Evolutionary conservation across 495 filamentous ascomycete species (phyloP), one percentile per base, ranked within the genome.

Genomic region (Tuber aestivum): DNA sequence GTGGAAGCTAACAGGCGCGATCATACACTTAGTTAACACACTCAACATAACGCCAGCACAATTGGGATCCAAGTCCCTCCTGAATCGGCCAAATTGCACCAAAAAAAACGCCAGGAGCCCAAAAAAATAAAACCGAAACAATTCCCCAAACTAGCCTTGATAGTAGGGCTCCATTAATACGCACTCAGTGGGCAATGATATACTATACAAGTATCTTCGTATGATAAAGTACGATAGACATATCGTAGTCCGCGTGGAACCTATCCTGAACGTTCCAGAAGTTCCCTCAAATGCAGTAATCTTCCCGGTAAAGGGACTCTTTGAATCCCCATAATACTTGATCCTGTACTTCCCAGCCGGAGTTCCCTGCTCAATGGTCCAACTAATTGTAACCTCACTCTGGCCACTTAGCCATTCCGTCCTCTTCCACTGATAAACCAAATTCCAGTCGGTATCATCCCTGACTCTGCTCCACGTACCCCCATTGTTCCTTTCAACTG

Each of bases 281-380:
- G 87, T 86, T 0, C 94, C 94, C 82, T 94, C 91, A 86, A 98
- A 97, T 70, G 87, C 80, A 61, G 86, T 87, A 69, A 97, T 89
- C 32, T 80, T 84, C n/a, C 94, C 94, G 16, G 85, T 83, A 38
- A 91, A 78, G 74, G 85, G 75, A 23, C 86, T 85, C 87, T 94
- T 97, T 38, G 89, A 87, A 84, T 97, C 93, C 0, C 95, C 95
- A 85, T 89, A 95, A 81, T 98, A 98, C 85, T 87, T 88, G 73
- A 98, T 84, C 41, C 94, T 87, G 86, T 97, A 97, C 79, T 86
- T 86, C 23, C 94, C 95, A 65, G 84, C 83, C 78, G 85, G 83
- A 83, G 6, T 85, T 83, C 42, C 74, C 73, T 85, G 50, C 79
- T 89, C 90, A 71, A 91, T 91, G 84, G 94, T 83, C 95, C 95